Conservation (phyloP, 768 basidiomycete species). For the Leccinum boreale region DNA sequence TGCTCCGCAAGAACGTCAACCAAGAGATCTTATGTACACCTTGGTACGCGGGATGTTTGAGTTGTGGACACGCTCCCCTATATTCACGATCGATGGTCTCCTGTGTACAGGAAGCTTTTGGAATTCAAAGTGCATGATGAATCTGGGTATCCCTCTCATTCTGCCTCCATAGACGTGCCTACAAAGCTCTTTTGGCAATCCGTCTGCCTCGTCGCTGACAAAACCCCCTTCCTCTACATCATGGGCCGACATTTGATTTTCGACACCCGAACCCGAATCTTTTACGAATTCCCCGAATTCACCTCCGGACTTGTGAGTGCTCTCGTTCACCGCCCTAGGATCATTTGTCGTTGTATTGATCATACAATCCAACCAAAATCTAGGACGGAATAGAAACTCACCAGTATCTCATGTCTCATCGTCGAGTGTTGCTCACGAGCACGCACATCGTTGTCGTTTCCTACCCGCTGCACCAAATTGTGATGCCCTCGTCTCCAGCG, state of each 20-base stretch:
- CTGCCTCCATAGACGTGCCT: neutral
- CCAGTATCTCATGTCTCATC: neutral
- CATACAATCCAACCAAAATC: neutral
- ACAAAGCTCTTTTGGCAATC: neutral
- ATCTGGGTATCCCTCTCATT: neutral
- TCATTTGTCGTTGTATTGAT: neutral
- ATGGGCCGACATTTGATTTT: neutral
- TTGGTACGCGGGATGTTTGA: neutral
- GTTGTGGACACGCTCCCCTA: neutral
- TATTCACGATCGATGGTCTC: neutral
- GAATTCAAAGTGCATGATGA: neutral
- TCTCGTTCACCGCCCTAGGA: neutral
- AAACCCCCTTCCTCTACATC: neutral
- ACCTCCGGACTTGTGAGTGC: neutral
- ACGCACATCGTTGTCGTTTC: conserved; percentile 3
- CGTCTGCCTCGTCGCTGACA: neutral
- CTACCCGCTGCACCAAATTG: neutral
- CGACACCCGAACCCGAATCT: neutral
- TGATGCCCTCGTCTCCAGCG: neutral
- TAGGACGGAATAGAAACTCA: neutral
- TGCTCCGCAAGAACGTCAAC: neutral
- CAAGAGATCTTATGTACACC: neutral
- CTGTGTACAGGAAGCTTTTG: neutral
- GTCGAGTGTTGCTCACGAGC: conserved; percentile 1
- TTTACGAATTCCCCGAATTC: neutral